A percentile compares a stretch with the other conserved stretches of the same genome.
These are phyloP conservation scores for Furculomyces boomerangus DNA, from an alignment of 371 early-diverging fungal species.

Conservation along the genomic window DNA sequence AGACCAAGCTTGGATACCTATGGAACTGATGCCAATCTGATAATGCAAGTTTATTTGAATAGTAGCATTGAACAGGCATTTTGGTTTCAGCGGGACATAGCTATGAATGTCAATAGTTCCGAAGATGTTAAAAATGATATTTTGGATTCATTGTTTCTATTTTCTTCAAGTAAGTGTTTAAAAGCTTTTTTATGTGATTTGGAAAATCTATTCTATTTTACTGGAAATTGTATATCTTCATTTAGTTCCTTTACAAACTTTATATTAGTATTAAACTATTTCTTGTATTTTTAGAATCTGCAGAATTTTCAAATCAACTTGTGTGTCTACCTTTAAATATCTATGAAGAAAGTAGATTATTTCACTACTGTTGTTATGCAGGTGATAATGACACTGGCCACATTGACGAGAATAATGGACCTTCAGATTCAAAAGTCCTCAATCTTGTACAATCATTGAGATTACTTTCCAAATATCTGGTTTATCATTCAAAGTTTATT, in stretches of 20 bases:
- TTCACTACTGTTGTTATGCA: not conserved
- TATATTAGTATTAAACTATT: not conserved
- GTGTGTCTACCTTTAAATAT: slow-evolving; percentile 1
- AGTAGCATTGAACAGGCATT: slow-evolving; percentile 16
- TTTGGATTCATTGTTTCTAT: slow-evolving; percentile 14
- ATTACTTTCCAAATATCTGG: slow-evolving; percentile 19
- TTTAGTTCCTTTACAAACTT: too few relatives aligned
- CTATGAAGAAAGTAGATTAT: not conserved
- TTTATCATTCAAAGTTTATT: slow-evolving; percentile 16
- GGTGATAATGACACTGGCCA: not conserved
- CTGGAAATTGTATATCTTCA: too few relatives aligned
- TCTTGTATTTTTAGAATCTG: not conserved
- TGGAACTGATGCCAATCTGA: slow-evolving; percentile 6
- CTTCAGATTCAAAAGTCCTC: not conserved
- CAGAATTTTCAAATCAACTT: not conserved
- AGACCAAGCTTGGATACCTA: slow-evolving; percentile 10
- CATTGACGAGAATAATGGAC: not conserved
- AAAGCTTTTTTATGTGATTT: too few relatives aligned
- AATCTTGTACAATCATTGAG: slow-evolving; percentile 1
- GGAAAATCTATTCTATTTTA: too few relatives aligned
- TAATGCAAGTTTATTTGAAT: slow-evolving; percentile 15
- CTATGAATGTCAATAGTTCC: not conserved
- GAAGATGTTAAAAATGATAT: slow-evolving; percentile 9
- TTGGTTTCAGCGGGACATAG: slow-evolving; percentile 13
- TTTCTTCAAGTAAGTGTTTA: not conserved